These are phyloP conservation scores for Fomitopsis schrenkii DNA, from an alignment of 1,284 basidiomycete species.

Conservation along the genomic window DNA sequence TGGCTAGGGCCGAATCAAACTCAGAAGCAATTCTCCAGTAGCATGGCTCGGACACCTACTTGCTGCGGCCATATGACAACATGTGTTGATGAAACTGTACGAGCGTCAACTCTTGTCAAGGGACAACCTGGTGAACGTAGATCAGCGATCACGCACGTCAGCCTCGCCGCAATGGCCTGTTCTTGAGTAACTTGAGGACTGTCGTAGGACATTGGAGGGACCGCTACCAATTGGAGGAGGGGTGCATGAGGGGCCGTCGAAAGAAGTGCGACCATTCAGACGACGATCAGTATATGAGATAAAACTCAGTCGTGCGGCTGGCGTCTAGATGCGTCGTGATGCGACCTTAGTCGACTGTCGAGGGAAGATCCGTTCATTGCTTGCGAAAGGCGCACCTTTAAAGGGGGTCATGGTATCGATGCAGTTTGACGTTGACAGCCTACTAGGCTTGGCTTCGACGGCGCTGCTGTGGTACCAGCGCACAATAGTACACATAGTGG, in stretches of 20 bases:
- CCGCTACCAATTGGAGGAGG: neutral
- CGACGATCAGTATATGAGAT: neutral
- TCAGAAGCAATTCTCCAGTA: neutral
- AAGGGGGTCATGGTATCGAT: neutral
- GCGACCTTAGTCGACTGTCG: neutral
- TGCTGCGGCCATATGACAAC: constrained; percentile 4
- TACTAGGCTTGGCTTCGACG: neutral
- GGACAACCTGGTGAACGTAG: neutral
- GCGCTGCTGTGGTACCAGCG: neutral
- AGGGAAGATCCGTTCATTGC: neutral
- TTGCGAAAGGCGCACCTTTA: neutral
- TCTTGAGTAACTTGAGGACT: neutral
- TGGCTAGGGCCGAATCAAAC: neutral
- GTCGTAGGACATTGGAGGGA: neutral
- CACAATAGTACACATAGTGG: too few species aligned
- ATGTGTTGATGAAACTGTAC: constrained; percentile 3
- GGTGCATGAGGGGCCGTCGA: neutral
- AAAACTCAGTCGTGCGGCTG: neutral
- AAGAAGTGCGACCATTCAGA: neutral
- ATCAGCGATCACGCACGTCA: neutral
- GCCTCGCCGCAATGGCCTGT: neutral
- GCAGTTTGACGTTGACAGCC: neutral
- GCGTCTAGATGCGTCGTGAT: neutral
- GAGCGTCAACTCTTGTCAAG: neutral
- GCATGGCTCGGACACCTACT: neutral